Percentiles rank a stretch among this genome's conserved stretches.
phyloP scores from a whole-genome alignment of 345 rosid species.

The Boechera divaricarpa region DNA sequence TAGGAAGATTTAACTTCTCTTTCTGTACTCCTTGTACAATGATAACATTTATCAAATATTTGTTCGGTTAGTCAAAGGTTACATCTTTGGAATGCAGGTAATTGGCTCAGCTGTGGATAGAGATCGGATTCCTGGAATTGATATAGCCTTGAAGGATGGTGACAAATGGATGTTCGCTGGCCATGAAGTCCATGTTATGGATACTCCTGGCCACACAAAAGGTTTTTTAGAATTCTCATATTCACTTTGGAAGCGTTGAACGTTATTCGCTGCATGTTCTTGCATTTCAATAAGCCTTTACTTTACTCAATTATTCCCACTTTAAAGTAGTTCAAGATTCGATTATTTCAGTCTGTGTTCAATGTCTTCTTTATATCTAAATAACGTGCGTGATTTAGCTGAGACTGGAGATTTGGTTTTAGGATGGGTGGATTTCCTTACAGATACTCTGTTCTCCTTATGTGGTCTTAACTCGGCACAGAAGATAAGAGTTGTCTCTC shows the following conservation, averaged over 20 bases:
- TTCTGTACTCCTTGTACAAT: background rate
- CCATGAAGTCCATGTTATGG: constrained; percentile 86
- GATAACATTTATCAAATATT: background rate
- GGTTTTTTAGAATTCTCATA: constrained; percentile 53
- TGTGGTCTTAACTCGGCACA: background rate
- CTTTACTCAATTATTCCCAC: background rate
- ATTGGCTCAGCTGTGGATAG: constrained; percentile 83
- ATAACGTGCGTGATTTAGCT: background rate
- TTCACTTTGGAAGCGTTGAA: constrained; percentile 19
- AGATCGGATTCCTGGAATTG: constrained; percentile 93
- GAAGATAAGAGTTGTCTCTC: background rate
- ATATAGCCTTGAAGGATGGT: constrained; percentile 83
- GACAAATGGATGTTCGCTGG: constrained; percentile 99
- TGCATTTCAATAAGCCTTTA: background rate
- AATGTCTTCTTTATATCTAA: background rate
- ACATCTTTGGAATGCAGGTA: constrained; percentile 58
- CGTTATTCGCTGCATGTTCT: constrained; percentile 8
- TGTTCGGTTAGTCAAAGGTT: background rate
- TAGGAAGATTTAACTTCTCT: constrained; percentile 46
- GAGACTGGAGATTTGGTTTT: constrained; percentile 18
- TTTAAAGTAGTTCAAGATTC: constrained; percentile 1
- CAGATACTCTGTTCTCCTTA: background rate
- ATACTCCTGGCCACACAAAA: constrained; percentile 96
- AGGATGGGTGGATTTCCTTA: background rate
- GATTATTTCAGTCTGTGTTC: background rate